A percentile compares a stretch with the other conserved stretches of the same genome.
phyloP scores from a whole-genome alignment of 176 grass and related monocot species.

The Triticum monococcum region DNA sequence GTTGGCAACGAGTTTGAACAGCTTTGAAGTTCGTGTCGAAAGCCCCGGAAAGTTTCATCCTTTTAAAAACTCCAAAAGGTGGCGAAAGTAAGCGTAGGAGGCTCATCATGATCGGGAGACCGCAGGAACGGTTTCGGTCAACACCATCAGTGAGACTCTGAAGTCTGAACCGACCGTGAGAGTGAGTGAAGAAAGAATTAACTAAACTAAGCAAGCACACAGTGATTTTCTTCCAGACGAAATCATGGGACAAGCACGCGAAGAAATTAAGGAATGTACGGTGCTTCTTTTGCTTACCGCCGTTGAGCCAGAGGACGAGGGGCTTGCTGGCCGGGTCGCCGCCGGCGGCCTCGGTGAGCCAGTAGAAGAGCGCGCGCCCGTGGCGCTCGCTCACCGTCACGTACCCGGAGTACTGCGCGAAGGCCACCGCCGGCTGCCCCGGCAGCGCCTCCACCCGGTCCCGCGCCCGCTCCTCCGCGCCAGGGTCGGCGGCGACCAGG shows the following conservation, averaged over 20 bases:
- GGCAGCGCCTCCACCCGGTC: constrained; percentile 69
- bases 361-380: constrained; percentile 97
- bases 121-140: constrained; percentile 10
- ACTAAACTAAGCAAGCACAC: background rate
- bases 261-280: background rate
- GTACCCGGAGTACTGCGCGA: constrained; percentile 88
- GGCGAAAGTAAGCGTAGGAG: background rate
- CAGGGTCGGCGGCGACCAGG: background rate
- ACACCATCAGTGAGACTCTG: background rate
- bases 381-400: constrained; percentile 64
- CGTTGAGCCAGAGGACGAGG: constrained; percentile 98
- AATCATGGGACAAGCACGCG: background rate
- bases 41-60: constrained; percentile 36
- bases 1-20: constrained; percentile 19
- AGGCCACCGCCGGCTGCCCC: constrained; percentile 74
- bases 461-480: constrained; percentile 27
- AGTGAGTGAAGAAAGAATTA: background rate
- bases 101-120: constrained; percentile 28
- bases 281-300: constrained; percentile 46
- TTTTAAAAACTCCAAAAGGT: constrained; percentile 3
- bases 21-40: constrained; percentile 36
- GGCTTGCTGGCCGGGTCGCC: constrained; percentile 58
- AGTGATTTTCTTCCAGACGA: background rate
- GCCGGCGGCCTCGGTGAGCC: constrained; percentile 79
- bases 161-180: background rate